Evolutionary conservation across 208 protist species (phyloP).

Genomic region (Blastocrithidia nonstop): DNA sequence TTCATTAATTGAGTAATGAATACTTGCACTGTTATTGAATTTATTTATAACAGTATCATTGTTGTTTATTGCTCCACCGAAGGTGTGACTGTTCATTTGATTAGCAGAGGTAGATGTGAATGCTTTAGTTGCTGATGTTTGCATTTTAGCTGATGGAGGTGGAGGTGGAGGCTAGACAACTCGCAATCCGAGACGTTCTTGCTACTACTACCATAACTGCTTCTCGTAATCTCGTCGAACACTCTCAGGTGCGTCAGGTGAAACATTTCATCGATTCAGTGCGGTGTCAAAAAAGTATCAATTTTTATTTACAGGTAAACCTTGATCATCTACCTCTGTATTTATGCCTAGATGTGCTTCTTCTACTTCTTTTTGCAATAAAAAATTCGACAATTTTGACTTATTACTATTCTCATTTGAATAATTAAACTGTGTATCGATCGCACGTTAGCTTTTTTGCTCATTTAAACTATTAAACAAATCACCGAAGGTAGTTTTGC

Average conservation of each 20-base stretch:
- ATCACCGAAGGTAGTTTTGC: too few relatives aligned
- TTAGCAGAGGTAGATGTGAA: too few relatives aligned
- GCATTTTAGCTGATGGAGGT: too few relatives aligned
- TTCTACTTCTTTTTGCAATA: too few relatives aligned
- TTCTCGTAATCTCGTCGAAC: constrained; percentile 42
- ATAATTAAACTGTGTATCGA: neutral
- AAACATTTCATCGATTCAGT: constrained; percentile 60
- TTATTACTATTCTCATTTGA: too few relatives aligned
- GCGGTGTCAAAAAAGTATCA: constrained; percentile 72
- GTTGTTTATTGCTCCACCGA: too few relatives aligned
- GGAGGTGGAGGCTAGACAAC: constrained; percentile 20
- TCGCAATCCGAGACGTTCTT: constrained; percentile 21
- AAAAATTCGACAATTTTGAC: too few relatives aligned
- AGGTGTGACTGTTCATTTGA: too few relatives aligned
- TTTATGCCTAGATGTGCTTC: constrained; percentile 10
- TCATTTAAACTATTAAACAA: neutral
- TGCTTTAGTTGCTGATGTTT: too few relatives aligned
- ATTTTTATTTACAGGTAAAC: constrained; percentile 58
- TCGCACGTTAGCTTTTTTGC: neutral
- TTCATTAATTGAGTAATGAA: too few relatives aligned
- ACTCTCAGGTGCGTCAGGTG: constrained; percentile 43
- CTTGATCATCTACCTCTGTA: constrained; percentile 63
- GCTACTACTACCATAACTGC: constrained; percentile 38
- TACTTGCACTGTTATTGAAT: too few relatives aligned
- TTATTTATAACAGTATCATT: too few relatives aligned